Percentiles rank a stretch among this genome's conserved stretches.
Evolutionary conservation across 305 asterid species (phyloP).

Genomic region (Ruellia speciosa): DNA sequence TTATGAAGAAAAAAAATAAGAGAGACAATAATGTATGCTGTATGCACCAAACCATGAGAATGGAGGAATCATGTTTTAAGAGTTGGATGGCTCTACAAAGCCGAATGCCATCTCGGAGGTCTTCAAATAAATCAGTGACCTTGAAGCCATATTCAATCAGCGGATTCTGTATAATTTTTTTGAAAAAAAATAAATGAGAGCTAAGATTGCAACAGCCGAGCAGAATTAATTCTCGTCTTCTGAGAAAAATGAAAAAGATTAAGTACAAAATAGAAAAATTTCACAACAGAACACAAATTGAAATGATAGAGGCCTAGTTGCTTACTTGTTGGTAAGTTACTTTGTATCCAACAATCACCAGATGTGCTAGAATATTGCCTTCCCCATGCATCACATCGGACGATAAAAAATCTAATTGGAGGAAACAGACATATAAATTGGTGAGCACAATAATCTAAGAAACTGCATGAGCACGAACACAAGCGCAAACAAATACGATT

Average conservation of each 20-base stretch:
- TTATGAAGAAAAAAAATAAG: neutral
- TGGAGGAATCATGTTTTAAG: conserved; percentile 64
- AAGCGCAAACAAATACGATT: neutral
- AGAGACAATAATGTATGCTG: conserved; percentile 12
- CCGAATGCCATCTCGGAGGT: conserved; percentile 74
- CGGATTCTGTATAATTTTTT: conserved; percentile 46
- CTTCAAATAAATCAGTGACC: conserved; percentile 64
- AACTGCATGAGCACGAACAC: conserved; percentile 20
- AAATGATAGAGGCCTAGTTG: neutral
- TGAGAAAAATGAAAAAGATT: no score
- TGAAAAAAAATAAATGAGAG: neutral
- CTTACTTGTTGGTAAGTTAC: conserved; percentile 78
- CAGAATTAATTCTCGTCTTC: no score
- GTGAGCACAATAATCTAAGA: conserved; percentile 21
- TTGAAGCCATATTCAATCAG: conserved; percentile 64
- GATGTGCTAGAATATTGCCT: conserved; percentile 84
- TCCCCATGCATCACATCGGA: conserved; percentile 98
- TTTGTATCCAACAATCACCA: conserved; percentile 77
- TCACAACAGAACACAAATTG: neutral
- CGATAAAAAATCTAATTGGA: conserved; percentile 58
- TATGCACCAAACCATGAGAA: conserved; percentile 60
- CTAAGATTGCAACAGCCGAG: neutral
- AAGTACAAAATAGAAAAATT: conserved; percentile 4
- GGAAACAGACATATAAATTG: conserved; percentile 18
- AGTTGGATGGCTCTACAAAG: conserved; percentile 84